A percentile compares a stretch with the other conserved stretches of the same genome.
Conservation (phyloP, 2,329 filamentous ascomycete species). For the Fusarium protoensiforme region DNA sequence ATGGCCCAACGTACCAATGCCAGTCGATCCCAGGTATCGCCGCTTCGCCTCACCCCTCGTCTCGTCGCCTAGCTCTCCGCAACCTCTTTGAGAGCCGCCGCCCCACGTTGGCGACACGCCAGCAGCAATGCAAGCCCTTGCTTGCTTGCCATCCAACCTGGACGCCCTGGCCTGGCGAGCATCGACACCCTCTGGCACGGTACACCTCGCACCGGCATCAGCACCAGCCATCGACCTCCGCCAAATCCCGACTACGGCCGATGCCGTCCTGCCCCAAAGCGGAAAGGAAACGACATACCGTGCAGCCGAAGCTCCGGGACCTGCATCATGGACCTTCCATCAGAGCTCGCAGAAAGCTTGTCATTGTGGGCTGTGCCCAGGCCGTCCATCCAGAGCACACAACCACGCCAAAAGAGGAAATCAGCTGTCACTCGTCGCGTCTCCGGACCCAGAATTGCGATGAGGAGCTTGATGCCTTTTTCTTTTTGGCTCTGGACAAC, state of each 20-base stretch:
- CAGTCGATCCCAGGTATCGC: slow-evolving; percentile 14
- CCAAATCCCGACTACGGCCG: slow-evolving; percentile 35
- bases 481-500: background rate
- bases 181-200: background rate
- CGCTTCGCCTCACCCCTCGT: background rate
- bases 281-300: slow-evolving; percentile 47
- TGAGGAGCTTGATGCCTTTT: slow-evolving; percentile 14
- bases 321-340: slow-evolving; percentile 37
- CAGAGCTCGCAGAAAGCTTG: slow-evolving; percentile 39
- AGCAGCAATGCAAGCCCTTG: background rate
- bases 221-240: background rate
- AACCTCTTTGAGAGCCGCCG: background rate
- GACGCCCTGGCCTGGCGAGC: background rate
- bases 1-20: slow-evolving; percentile 2
- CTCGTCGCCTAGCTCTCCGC: background rate
- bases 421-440: slow-evolving; percentile 30
- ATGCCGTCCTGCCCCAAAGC: slow-evolving; percentile 40
- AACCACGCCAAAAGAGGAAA: slow-evolving; percentile 44
- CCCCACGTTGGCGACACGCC: slow-evolving; percentile 23
- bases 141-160: background rate
- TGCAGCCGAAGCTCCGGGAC: slow-evolving; percentile 45
- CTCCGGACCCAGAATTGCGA: slow-evolving; percentile 7
- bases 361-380: slow-evolving; percentile 19
- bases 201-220: too few species aligned
- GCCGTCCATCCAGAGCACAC: slow-evolving; percentile 39